Evolutionary conservation across 2,329 filamentous ascomycete genomes (phyloP).

Genomic region (Penicillium sp.): DNA sequence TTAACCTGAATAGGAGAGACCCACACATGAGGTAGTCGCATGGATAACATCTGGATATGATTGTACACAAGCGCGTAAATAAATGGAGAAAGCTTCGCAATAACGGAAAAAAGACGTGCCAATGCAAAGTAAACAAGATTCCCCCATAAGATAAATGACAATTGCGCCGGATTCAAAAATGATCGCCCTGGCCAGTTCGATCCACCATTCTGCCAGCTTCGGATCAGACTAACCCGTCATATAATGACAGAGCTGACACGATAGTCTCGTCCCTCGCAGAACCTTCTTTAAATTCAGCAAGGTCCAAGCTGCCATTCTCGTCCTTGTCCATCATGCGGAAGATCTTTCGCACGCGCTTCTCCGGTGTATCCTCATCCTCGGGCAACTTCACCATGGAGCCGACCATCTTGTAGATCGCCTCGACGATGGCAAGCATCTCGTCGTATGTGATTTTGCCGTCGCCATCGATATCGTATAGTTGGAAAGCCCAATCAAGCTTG

Average conservation of each 20-base stretch:
- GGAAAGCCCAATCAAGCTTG: constrained; percentile 98
- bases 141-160: constrained; percentile 3
- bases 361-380: constrained; percentile 96
- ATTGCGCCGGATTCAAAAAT: constrained; percentile 24
- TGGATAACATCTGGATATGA: constrained; percentile 3
- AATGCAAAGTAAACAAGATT: not conserved
- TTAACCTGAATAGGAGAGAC: no score
- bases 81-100: not conserved
- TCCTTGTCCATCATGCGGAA: constrained; percentile 99
- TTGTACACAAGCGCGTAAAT: constrained; percentile 1
- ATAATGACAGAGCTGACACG: constrained; percentile 91
- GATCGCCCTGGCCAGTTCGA: not conserved
- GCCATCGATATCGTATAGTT: constrained; percentile 98
- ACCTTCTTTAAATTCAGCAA: constrained; percentile 98
- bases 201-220: not conserved
- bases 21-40: not conserved
- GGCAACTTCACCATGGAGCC: constrained; percentile 97
- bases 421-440: constrained; percentile 97
- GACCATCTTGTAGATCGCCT: constrained; percentile 99
- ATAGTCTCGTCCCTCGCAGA: constrained; percentile 99
- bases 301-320: constrained; percentile 94
- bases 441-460: constrained; percentile 99
- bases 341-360: constrained; percentile 97
- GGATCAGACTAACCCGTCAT: constrained; percentile 85
- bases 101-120: not conserved